Evolutionary conservation across 805 yeast genomes (phyloP), one percentile per base, ranked within the genome.

Genomic region (Isabelozyma rhagii): DNA sequence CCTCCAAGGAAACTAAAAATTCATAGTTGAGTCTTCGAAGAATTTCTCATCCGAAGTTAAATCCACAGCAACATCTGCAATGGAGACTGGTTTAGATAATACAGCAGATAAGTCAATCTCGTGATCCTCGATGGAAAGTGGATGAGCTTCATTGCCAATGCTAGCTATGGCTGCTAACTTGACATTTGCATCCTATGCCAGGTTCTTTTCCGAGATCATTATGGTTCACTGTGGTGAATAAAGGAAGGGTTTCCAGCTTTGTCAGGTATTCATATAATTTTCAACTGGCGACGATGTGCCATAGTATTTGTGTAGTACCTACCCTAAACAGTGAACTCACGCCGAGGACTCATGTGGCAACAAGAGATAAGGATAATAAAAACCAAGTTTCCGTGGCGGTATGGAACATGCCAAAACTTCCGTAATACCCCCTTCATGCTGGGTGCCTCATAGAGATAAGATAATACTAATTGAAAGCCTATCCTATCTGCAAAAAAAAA

Each of bases 11-110:
- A 6, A 46, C 52, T 54, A 69, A 62, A 11, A 56, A 56, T 10
- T 58, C 66, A 41, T 55, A 57, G 41, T 63, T 57, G 17, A 69
- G 53, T 47, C 68, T 61, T 50, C 57, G 48, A 61, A 60, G 44
- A 47, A 53, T 51, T 68, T 68, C 50, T 69, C 69, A 8, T 53
- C 63, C 9, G 51, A 13, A 14, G 67, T 56, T 25, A 69, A 54
- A 1, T 57, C 55, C 2, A 18, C 46, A 5, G 66, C 71, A 13
- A 67, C 62, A 4, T 56, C 61, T 28, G 55, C 56, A 28, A 66
- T 18, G 8, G 64, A 59, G 13, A 63, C 38, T 8, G 59, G 64
- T 27, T 61, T 50, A 2, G 70, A 63, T 9, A 57, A 50, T 8
- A 66, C 54, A 2, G 71, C 60, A 17, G 48, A 9, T 6, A 57